Conservation (phyloP, 2,329 filamentous ascomycete species). For the Herpotrichia juniperi region DNA sequence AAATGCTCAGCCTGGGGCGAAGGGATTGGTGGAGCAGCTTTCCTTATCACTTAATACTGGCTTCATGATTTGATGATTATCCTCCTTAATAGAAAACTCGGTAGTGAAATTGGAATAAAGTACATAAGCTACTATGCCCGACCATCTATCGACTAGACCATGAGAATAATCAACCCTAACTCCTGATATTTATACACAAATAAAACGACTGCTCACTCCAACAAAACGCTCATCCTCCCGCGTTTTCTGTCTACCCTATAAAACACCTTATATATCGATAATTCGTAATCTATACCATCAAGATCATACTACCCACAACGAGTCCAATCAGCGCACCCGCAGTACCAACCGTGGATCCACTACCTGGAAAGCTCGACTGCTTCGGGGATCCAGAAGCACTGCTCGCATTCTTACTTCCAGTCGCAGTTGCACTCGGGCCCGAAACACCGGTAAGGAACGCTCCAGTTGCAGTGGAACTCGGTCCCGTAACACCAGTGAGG, state of each 20-base stretch:
- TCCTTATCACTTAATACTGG: not conserved
- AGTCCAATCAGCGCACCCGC: not conserved
- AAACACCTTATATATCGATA: not conserved
- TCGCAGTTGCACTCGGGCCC: not conserved
- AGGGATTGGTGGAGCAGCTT: slow-evolving; percentile 6
- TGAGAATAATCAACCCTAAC: too few relatives aligned
- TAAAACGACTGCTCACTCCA: too few relatives aligned
- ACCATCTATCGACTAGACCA: too few relatives aligned
- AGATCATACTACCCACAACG: not conserved
- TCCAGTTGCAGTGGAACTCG: slow-evolving; percentile 1
- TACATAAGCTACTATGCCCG: too few relatives aligned
- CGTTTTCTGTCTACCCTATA: too few relatives aligned
- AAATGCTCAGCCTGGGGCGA: slow-evolving; percentile 15
- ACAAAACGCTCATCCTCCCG: too few relatives aligned
- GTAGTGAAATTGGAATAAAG: too few relatives aligned
- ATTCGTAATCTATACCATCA: not conserved
- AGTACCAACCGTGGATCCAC: not conserved
- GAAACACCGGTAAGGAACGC: slow-evolving; percentile 8
- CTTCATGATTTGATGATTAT: not conserved
- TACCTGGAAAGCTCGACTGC: not conserved
- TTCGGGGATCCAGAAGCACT: not conserved
- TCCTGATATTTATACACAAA: too few relatives aligned
- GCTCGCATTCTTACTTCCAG: not conserved
- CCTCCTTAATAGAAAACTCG: too few relatives aligned
- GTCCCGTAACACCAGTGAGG: slow-evolving; percentile 8